phyloP scores from a whole-genome alignment of 768 basidiomycete species.

The Kwoniella pini region DNA sequence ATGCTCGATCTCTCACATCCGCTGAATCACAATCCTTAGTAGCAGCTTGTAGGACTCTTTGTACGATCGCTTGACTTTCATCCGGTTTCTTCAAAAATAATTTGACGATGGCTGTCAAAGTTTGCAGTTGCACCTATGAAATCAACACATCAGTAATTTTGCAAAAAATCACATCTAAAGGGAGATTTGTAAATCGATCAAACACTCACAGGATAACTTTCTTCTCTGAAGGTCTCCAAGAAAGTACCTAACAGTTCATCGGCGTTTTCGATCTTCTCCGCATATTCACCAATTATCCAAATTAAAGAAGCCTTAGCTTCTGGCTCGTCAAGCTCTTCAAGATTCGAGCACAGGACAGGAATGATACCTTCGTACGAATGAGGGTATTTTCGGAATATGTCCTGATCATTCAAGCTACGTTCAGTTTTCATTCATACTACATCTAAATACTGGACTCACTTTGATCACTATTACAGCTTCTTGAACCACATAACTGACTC shows the following conservation, averaged over 20 bases:
- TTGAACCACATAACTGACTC: conserved; percentile 96
- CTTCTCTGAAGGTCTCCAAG: conserved; percentile 89
- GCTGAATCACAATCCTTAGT: conserved; percentile 97
- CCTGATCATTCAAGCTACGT: conserved; percentile 62
- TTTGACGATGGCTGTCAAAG: conserved; percentile 91
- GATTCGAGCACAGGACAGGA: conserved; percentile 87
- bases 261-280: conserved; percentile 95
- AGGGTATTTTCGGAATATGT: conserved; percentile 97
- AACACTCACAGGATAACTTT: conserved; percentile 75
- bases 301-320: conserved; percentile 97
- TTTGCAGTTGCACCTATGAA: conserved; percentile 61
- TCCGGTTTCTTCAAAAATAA: conserved; percentile 95
- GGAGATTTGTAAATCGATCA: too few relatives aligned
- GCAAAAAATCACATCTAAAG: too few relatives aligned
- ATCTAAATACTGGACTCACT: conserved; percentile 58
- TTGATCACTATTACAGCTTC: conserved; percentile 99
- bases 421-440: neutral
- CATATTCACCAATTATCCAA: conserved; percentile 99
- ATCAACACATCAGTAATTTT: neutral
- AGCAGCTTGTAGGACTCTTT: conserved; percentile 85
- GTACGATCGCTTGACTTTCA: conserved; percentile 85
- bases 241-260: conserved; percentile 87
- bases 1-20: conserved; percentile 93
- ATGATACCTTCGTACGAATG: conserved; percentile 96
- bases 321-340: conserved; percentile 96